phyloP scores from a whole-genome alignment of 805 yeast species.

The Pichia membranifaciens region DNA sequence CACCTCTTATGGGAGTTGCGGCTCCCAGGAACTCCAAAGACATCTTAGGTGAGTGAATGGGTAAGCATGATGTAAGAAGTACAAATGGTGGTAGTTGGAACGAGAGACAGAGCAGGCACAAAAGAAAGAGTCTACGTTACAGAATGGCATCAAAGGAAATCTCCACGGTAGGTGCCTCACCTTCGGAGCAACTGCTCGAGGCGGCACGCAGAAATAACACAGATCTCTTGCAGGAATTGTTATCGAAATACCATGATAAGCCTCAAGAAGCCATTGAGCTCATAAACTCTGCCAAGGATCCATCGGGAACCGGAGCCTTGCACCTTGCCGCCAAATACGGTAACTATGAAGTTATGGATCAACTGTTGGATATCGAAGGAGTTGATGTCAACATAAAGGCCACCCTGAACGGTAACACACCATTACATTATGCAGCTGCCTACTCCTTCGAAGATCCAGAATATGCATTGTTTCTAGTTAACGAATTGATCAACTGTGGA shows the following conservation, averaged over 20 bases:
- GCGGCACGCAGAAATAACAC: constrained; percentile 84
- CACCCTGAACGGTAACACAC: constrained; percentile 73
- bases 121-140: neutral
- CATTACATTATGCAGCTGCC: constrained; percentile 78
- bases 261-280: constrained; percentile 37
- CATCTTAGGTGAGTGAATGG: neutral
- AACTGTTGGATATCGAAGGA: constrained; percentile 78
- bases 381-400: constrained; percentile 83
- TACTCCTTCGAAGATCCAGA: constrained; percentile 78
- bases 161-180: constrained; percentile 43
- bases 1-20: neutral
- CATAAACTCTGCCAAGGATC: constrained; percentile 66
- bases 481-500: constrained; percentile 85
- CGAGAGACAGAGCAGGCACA: neutral
- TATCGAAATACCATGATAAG: constrained; percentile 31
- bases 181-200: constrained; percentile 74
- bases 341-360: constrained; percentile 78
- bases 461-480: constrained; percentile 72
- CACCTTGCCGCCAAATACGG: constrained; percentile 83
- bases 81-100: too few species aligned
- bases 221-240: constrained; percentile 59
- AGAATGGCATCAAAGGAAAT: neutral
- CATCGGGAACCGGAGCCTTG: constrained; percentile 73
- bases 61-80: too few species aligned
- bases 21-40: neutral